Percentiles rank a stretch among this genome's conserved stretches.
These are phyloP conservation scores for Lolium multiflorum DNA, from an alignment of 176 grass and related monocot species.

Conservation along the genomic window DNA sequence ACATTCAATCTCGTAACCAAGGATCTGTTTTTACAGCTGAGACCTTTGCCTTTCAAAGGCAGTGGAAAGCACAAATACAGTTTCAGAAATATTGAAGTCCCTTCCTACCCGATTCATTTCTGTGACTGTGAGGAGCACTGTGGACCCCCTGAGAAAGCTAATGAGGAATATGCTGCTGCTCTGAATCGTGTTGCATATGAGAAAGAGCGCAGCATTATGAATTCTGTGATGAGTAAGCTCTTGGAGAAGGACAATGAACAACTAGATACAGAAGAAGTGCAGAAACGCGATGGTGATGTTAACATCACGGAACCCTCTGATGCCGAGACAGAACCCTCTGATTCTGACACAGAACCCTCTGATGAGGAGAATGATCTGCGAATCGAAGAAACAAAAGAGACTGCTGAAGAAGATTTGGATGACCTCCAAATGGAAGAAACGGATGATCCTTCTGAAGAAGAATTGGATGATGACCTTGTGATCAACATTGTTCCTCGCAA, in stretches of 20 bases:
- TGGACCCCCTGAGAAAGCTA: constrained; percentile 64
- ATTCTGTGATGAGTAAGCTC: constrained; percentile 87
- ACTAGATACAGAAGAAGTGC: constrained; percentile 39
- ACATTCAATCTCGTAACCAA: constrained; percentile 23
- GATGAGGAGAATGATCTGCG: constrained; percentile 27
- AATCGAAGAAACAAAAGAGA: constrained; percentile 49
- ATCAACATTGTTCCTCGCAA: constrained; percentile 70
- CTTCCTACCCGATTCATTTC: constrained; percentile 92
- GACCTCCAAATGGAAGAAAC: constrained; percentile 52
- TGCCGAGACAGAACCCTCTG: constrained; percentile 9
- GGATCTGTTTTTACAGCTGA: constrained; percentile 56
- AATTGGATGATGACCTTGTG: constrained; percentile 84
- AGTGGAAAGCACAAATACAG: constrained; percentile 98
- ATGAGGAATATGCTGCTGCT: constrained; percentile 69
- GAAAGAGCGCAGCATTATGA: constrained; percentile 88
- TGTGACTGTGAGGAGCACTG: constrained; percentile 98
- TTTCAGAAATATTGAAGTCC: constrained; percentile 81
- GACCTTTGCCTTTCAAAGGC: constrained; percentile 83
- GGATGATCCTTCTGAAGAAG: constrained; percentile 67
- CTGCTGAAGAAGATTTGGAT: constrained; percentile 64
- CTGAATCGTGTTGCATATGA: constrained; percentile 68
- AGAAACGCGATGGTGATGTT: constrained; percentile 11
- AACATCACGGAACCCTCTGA: constrained; percentile 12
- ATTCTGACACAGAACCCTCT: constrained; percentile 17
- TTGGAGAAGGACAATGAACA: constrained; percentile 62